Evolutionary conservation across 768 basidiomycete species (phyloP).

Genomic region (Sporobolomyces roseus): DNA sequence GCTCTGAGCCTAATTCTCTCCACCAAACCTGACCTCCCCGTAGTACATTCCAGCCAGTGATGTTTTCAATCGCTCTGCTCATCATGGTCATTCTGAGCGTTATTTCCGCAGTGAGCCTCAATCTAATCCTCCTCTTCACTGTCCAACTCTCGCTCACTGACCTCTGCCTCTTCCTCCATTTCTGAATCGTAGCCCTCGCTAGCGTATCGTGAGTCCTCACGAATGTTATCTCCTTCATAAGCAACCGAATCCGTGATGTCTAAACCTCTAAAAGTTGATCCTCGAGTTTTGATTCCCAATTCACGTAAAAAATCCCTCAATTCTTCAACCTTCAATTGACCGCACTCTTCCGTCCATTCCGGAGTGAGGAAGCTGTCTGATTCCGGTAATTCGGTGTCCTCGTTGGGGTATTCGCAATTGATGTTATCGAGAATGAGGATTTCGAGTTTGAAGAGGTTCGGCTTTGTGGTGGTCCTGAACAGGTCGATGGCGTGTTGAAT

Average conservation of each 20-base stretch:
- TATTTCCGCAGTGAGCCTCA: too few relatives aligned
- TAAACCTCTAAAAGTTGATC: background rate
- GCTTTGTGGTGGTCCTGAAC: background rate
- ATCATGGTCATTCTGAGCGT: too few relatives aligned
- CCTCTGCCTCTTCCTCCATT: too few relatives aligned
- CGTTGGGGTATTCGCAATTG: background rate
- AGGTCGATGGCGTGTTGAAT: background rate
- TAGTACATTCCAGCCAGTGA: too few relatives aligned
- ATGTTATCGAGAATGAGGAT: background rate
- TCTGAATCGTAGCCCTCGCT: too few relatives aligned
- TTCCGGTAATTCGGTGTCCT: background rate
- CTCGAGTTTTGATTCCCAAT: background rate
- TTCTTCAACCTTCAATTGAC: background rate
- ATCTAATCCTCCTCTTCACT: too few relatives aligned
- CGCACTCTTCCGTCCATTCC: background rate
- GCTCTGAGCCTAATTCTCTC: too few relatives aligned
- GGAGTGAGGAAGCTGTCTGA: background rate
- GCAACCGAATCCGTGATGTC: background rate
- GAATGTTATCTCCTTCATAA: background rate
- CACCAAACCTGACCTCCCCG: too few relatives aligned
- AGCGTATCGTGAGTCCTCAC: too few relatives aligned
- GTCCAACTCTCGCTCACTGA: too few relatives aligned
- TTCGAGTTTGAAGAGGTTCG: background rate
- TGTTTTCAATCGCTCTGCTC: too few relatives aligned
- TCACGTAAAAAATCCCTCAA: background rate